These are phyloP conservation scores for Cladophialophora psammophila DNA, from an alignment of 2,329 filamentous ascomycete species.

Conservation along the genomic window DNA sequence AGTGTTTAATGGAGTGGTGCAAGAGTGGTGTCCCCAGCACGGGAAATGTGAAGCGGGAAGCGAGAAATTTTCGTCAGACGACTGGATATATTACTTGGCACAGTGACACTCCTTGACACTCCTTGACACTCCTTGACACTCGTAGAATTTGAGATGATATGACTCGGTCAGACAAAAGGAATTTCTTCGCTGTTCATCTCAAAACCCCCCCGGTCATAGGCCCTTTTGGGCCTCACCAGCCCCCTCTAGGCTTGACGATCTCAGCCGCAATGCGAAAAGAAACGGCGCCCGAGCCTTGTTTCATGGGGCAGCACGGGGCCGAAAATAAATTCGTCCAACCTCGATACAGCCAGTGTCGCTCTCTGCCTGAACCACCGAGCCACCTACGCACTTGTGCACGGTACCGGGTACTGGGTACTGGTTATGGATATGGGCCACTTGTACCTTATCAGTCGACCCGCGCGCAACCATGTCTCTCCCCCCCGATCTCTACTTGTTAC, in stretches of 20 bases:
- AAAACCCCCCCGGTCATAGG: too few species aligned
- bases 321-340: background rate
- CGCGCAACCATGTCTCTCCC: background rate
- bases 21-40: too few species aligned
- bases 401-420: background rate
- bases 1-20: background rate
- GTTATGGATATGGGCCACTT: background rate
- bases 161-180: background rate
- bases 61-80: background rate
- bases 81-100: background rate
- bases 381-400: too few species aligned
- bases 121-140: too few species aligned
- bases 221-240: too few species aligned
- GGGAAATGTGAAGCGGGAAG: background rate
- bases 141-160: too few species aligned
- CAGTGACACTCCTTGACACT: too few species aligned
- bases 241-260: background rate
- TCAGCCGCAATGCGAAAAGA: background rate
- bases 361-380: background rate
- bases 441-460: background rate
- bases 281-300: slow-evolving; percentile 1
- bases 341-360: background rate
- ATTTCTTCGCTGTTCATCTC: background rate
- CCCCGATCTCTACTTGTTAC: background rate
- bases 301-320: background rate